Evolutionary conservation across 129 eudicot genomes (phyloP), one percentile per base, ranked within the genome.

Genomic region (Silybum marianum): DNA sequence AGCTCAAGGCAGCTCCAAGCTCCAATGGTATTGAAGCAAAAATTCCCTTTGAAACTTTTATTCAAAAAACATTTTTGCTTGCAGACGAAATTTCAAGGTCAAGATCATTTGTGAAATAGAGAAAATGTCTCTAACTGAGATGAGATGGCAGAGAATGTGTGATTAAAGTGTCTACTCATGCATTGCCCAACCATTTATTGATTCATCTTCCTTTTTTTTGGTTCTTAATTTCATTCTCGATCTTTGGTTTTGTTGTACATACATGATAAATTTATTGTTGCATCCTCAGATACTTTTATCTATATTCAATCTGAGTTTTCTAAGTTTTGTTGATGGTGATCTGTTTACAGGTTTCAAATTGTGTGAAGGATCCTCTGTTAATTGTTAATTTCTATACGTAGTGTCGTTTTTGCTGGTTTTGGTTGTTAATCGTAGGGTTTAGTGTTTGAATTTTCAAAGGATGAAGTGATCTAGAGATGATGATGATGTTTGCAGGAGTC

Each of bases 401-500:
- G 88, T 81, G 83, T 90, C 82, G 67, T 74, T 18, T 28, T 62
- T 84, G 46, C 30, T 82, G 68, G 16, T 30, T 40, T 79, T 70
- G 32, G 71, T 25, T 72, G 21, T 9, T 67, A 71, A 78, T 71
- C 76, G 84, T 66, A 69, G 74, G 44, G 80, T 72, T 73, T 26
- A 40, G 73, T 73, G 69, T 79, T 79, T 69, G 42, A 26, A 44
- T 69, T 73, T 26, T 80, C 74, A 42, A 73, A 77, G 74, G 44
- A 78, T 73, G 87, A 78, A 81, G 86, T 90, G 92, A 92, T 86
- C 87, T 93, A 92, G 99, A 93, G 87, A 89, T 78, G 84, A 89
- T 80, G 98, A 90, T 74, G 96, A 89, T 84, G 89, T 69, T 34
- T 88, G 73, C 51, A 42, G 65, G 87, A 87, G 88, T 79, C 80